These are phyloP conservation scores for Vigna unguiculata DNA, from an alignment of 306 rosid genomes.

Conservation along the genomic window DNA sequence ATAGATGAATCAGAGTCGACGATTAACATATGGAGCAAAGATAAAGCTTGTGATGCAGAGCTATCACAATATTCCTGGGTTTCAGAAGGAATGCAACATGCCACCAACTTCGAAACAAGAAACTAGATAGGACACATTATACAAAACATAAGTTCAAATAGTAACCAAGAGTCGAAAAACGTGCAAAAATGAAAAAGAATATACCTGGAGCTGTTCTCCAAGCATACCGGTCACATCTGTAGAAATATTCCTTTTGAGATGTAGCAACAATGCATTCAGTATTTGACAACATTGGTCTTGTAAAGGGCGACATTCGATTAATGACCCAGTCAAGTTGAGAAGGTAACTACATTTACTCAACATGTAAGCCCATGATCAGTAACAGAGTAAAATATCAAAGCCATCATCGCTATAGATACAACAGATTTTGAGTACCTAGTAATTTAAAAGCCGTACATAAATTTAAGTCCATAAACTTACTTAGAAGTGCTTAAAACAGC, in stretches of 20 bases:
- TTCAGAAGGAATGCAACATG: constrained; percentile 71
- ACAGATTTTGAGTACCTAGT: constrained; percentile 15
- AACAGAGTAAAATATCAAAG: constrained; percentile 22
- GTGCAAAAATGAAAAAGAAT: constrained; percentile 21
- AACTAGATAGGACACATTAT: constrained; percentile 57
- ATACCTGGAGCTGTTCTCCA: constrained; percentile 92
- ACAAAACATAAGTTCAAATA: constrained; percentile 36
- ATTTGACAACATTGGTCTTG: constrained; percentile 82
- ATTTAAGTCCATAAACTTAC: constrained; percentile 58
- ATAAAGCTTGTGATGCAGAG: constrained; percentile 61
- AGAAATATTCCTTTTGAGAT: constrained; percentile 53
- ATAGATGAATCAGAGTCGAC: constrained; percentile 81
- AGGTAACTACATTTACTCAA: constrained; percentile 71
- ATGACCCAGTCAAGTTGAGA: constrained; percentile 83
- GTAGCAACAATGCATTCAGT: constrained; percentile 62
- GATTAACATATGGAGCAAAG: constrained; percentile 69
- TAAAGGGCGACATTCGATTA: constrained; percentile 65
- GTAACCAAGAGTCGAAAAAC: background rate
- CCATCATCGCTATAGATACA: background rate
- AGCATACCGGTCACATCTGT: constrained; percentile 66
- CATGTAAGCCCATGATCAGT: constrained; percentile 30
- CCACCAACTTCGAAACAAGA: constrained; percentile 88
- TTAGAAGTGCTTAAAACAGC: constrained; percentile 79
- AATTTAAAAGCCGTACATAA: constrained; percentile 14
- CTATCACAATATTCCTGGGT: constrained; percentile 52